Percentiles rank a stretch among this genome's conserved stretches.
These are phyloP conservation scores for Galeopsis tetrahit DNA, from an alignment of 257 asterid species.

Conservation along the genomic window DNA sequence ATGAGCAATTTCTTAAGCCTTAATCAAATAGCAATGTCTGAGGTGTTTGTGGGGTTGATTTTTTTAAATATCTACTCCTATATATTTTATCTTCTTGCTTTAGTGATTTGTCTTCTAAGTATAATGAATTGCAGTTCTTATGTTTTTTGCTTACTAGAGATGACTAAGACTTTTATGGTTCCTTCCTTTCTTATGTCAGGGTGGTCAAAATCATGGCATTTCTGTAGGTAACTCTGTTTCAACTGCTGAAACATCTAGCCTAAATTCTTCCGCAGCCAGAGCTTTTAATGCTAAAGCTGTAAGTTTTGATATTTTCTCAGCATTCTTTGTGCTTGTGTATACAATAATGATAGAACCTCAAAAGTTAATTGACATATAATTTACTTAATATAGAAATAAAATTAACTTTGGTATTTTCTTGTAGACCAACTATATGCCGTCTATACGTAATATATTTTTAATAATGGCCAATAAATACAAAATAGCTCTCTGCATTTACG, in stretches of 20 bases:
- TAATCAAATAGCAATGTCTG: slow-evolving; percentile 16
- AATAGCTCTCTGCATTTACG: slow-evolving; percentile 1
- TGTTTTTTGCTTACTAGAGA: slow-evolving; percentile 11
- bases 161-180: slow-evolving; percentile 34
- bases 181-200: slow-evolving; percentile 51
- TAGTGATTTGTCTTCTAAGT: slow-evolving; percentile 21
- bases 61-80: not conserved
- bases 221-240: slow-evolving; percentile 45
- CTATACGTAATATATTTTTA: not conserved
- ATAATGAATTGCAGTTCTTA: slow-evolving; percentile 20
- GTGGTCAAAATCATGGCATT: slow-evolving; percentile 52
- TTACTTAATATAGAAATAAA: not conserved
- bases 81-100: not conserved
- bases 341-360: not conserved
- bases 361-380: not conserved
- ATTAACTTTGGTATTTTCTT: not conserved
- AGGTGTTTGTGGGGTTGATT: not conserved
- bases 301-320: slow-evolving; percentile 37
- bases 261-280: slow-evolving; percentile 47
- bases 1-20: slow-evolving; percentile 15
- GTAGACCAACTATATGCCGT: not conserved
- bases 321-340: not conserved
- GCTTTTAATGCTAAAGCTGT: slow-evolving; percentile 54
- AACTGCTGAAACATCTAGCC: slow-evolving; percentile 47
- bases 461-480: too few relatives aligned